These are phyloP conservation scores for Spiraea crenata DNA, from an alignment of 331 rosid species.

Conservation along the genomic window DNA sequence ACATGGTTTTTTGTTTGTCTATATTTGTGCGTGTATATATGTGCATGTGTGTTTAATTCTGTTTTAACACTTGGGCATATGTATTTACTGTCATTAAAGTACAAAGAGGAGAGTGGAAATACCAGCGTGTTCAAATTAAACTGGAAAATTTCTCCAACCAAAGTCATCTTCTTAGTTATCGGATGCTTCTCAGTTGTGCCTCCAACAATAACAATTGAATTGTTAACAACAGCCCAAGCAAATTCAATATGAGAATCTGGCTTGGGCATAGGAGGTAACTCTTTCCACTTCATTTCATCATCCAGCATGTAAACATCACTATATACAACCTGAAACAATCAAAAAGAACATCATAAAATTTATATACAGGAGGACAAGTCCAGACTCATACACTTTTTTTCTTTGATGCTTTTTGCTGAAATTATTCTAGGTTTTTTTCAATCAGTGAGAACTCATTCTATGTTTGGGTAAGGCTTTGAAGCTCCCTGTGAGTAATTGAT, in stretches of 20 bases:
- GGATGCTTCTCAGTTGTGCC: constrained; percentile 97
- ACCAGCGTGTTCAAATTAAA: constrained; percentile 65
- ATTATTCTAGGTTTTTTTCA: not conserved
- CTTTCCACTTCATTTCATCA: constrained; percentile 79
- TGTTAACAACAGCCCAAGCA: constrained; percentile 73
- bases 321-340: constrained; percentile 66
- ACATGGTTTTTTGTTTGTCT: not conserved
- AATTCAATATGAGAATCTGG: constrained; percentile 81
- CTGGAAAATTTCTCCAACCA: constrained; percentile 80
- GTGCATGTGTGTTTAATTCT: too few species aligned
- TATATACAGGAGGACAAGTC: not conserved
- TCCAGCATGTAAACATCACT: constrained; percentile 85
- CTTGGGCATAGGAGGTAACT: constrained; percentile 76
- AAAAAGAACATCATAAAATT: constrained; percentile 7
- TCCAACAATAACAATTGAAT: constrained; percentile 74
- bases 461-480: constrained; percentile 1
- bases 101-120: constrained; percentile 14
- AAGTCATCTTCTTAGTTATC: constrained; percentile 69
- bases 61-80: not conserved
- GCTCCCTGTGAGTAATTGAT: not conserved
- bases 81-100: not conserved
- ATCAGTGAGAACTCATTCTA: not conserved
- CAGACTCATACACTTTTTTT: not conserved
- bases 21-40: not conserved
- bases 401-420: not conserved